Evolutionary conservation across 495 filamentous ascomycete species (phyloP).

Genomic region (Podospora comata): DNA sequence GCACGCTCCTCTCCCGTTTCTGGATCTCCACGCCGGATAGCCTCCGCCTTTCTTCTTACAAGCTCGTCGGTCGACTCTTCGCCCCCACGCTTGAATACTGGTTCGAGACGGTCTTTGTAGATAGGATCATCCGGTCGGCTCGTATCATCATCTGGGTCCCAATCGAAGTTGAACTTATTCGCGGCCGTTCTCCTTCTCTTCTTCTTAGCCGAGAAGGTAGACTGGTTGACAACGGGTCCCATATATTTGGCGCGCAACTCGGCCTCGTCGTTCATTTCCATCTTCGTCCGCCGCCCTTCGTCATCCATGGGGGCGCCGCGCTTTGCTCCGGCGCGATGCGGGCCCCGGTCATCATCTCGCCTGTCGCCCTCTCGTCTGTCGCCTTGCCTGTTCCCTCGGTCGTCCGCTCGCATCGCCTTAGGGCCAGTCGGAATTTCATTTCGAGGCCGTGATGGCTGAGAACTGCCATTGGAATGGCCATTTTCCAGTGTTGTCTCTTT

Average conservation of each 20-base stretch:
- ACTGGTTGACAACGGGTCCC: constrained; percentile 83
- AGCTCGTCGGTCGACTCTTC: constrained; percentile 72
- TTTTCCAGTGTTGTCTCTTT: constrained; percentile 30
- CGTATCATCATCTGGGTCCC: constrained; percentile 95
- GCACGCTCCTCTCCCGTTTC: constrained; percentile 78
- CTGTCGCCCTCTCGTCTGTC: constrained; percentile 27
- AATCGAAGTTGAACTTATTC: constrained; percentile 99
- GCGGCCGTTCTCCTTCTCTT: constrained; percentile 90
- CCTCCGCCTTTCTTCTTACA: constrained; percentile 70
- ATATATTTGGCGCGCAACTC: constrained; percentile 84
- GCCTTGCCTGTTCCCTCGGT: constrained; percentile 25
- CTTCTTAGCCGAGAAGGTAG: constrained; percentile 93
- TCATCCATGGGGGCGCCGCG: constrained; percentile 30
- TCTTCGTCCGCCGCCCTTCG: constrained; percentile 53
- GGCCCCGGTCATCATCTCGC: constrained; percentile 37
- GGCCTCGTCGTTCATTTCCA: constrained; percentile 72
- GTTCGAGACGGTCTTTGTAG: constrained; percentile 69
- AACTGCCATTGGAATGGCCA: constrained; percentile 19
- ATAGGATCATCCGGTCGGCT: constrained; percentile 85
- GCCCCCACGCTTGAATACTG: constrained; percentile 69
- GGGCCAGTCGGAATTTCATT: constrained; percentile 70
- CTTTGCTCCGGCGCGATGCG: constrained; percentile 27
- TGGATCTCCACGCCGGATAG: constrained; percentile 71
- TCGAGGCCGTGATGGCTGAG: constrained; percentile 16
- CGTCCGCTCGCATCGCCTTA: constrained; percentile 62